Base-by-base conservation (phyloP, 352 stramenopile genomes). In the Phytopythium aichiense region DNA sequence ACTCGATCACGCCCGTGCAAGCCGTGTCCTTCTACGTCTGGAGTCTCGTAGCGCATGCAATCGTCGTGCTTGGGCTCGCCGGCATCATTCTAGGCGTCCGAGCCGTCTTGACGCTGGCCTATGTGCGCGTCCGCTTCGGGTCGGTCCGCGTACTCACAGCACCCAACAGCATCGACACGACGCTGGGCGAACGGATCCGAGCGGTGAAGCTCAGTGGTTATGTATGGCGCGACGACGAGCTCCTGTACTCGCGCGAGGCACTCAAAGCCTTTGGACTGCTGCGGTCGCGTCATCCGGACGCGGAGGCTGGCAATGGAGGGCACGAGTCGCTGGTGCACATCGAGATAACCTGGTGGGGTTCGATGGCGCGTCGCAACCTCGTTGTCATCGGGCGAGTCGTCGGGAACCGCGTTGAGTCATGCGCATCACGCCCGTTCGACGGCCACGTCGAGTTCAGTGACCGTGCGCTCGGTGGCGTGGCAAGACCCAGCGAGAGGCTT, bases 41-140 rank as follows among this genome's bases (percentile, higher is more conserved):
- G 69, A 73, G 69, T 18, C 64, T 76, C 13, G 65, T 68, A 35
- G 69, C 64, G 11, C 68, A 74, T 42, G 64, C 64, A 25, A 56
- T 62, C 1, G 63, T 74, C 16, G 64, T 71, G 8, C 25, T 69
- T 3, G 62, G 66, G 1, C 64, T 46, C 40, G 58, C 62, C 3
- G 40, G 54, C 52, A 49, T 62, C 8, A 72, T 72, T 22, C 30
- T 72, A 7, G 38, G 31, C 23, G 51, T 50, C 45, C 57, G 66
- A n/a, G 56, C 45, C n/a, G 3, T 69, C 7, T 58, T 58, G 4
- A 62, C 66, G 12, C 18, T 69, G 20, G n/a, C 1, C 13, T 64
- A 57, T 30, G 59, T 66, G 2, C 22, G 42, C 9, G 56, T 60
- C 45, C 68, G 25, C 28, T 68, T 64, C 31, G 31, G 31, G 5